Conservation (phyloP, 768 basidiomycete genomes). For the Leccinum longicurvipes region DNA sequence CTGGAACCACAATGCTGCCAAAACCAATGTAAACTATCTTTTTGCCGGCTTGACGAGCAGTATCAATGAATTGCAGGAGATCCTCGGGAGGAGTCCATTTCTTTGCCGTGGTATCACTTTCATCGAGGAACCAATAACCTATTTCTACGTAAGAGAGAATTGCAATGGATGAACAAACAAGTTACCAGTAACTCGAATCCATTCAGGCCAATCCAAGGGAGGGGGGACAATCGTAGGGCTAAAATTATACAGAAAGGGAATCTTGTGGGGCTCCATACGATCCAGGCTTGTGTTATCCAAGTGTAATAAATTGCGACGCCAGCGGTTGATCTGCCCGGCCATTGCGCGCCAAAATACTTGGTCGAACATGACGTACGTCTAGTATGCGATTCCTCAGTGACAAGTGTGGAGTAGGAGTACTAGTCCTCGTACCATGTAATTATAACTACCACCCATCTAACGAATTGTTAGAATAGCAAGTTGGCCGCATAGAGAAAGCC, state of each 20-base stretch:
- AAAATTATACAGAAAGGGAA: conserved; percentile 98
- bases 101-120: conserved; percentile 82
- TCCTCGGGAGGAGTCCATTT: conserved; percentile 87
- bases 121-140: conserved; percentile 98
- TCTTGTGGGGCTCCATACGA: conserved; percentile 96
- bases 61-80: conserved; percentile 78
- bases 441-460: conserved; percentile 94
- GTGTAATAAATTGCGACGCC: conserved; percentile 75
- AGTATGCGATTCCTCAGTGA: conserved; percentile 4
- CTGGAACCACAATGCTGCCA: conserved; percentile 94
- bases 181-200: conserved; percentile 89
- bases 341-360: conserved; percentile 97
- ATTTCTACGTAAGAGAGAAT: conserved; percentile 6
- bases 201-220: conserved; percentile 98
- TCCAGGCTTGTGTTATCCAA: conserved; percentile 84
- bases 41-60: conserved; percentile 69
- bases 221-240: conserved; percentile 88
- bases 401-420: background rate
- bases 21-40: conserved; percentile 98
- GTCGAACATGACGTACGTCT: conserved; percentile 97
- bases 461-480: conserved; percentile 14
- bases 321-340: conserved; percentile 91
- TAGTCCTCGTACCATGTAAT: conserved; percentile 80
- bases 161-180: conserved; percentile 4
- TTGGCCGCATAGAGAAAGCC: conserved; percentile 9